A percentile compares a stretch with the other conserved stretches of the same genome.
Evolutionary conservation across 768 basidiomycete species (phyloP).

Genomic region (Russula emetica): DNA sequence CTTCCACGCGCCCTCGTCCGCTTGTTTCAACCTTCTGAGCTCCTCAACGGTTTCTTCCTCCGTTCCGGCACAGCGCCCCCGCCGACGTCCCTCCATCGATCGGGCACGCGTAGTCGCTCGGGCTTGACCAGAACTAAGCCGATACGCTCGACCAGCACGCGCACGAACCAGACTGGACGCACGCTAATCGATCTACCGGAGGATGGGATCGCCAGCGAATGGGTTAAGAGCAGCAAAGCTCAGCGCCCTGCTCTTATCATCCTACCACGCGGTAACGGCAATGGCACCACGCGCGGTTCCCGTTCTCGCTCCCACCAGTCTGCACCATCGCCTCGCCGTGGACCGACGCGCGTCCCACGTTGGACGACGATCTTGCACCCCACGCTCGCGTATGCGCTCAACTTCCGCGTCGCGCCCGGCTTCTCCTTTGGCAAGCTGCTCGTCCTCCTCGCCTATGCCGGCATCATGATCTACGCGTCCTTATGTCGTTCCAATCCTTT

Average conservation of each 20-base stretch:
- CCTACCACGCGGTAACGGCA: background rate
- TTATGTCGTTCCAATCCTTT: slow-evolving; percentile 38
- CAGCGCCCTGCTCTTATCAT: background rate
- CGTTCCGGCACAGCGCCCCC: slow-evolving; percentile 4
- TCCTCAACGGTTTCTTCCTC: slow-evolving; percentile 23
- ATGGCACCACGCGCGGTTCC: background rate
- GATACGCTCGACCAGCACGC: background rate
- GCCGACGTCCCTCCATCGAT: slow-evolving; percentile 7
- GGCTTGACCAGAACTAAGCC: slow-evolving; percentile 8
- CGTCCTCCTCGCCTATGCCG: slow-evolving; percentile 38
- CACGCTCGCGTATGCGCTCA: slow-evolving; percentile 33
- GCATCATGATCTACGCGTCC: slow-evolving; percentile 37
- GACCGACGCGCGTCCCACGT: slow-evolving; percentile 38
- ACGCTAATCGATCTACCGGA: slow-evolving; percentile 7
- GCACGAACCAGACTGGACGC: slow-evolving; percentile 3
- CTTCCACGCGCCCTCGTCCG: slow-evolving; percentile 25
- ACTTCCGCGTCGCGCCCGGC: slow-evolving; percentile 36
- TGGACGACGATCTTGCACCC: slow-evolving; percentile 38
- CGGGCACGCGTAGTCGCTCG: slow-evolving; percentile 16
- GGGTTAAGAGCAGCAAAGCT: background rate
- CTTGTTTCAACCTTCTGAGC: slow-evolving; percentile 22
- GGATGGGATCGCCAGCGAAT: background rate
- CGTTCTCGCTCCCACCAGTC: background rate
- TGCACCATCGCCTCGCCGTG: background rate
- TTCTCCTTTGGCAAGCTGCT: slow-evolving; percentile 39